Base-by-base conservation (phyloP, 2,329 filamentous ascomycete genomes). In the Cyphellophora attinorum region DNA sequence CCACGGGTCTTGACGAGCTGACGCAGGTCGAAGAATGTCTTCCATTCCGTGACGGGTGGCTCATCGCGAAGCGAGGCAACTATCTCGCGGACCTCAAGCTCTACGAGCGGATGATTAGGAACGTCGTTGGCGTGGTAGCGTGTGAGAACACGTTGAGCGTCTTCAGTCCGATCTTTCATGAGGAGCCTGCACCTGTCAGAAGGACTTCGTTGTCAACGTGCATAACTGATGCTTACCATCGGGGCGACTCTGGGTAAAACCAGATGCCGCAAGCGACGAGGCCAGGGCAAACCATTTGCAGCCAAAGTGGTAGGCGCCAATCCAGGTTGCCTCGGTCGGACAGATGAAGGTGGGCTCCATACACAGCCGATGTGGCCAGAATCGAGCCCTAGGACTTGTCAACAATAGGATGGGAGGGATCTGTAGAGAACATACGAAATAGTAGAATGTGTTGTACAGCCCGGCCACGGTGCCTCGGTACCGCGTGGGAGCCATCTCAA, bases 271-370 rank as follows among this genome's bases (percentile, higher is more conserved):
- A 29, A 23, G 68, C 58, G 21, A 75, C 67, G 6, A 76, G 47
- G 2, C 52, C 50, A 23, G 56, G 57, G 13, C 63, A 57, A 2
- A 60, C 58, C 15, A 62, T 53, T 44, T 74, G 70, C 1, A 71
- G 53, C 43, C 72, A 58, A 3, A 74, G 65, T 1, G 76, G 75
- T n/a, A 74, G 64, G 15, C 70, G 59, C 76, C 76, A 81, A 1
- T 71, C 23, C 13, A 35, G 33, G 25, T 14, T 19, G 16, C 65
- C 60, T 2, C n/a, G 21, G n/a, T 25, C 8, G n/a, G 31, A 18
- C 11, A 33, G 49, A 25, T 35, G 27, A 5, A 36, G 28, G 11
- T 36, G 30, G 5, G 37, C 34, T 11, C 27, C 37, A 16, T 39
- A 39, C 8, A 36, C 37, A 28, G 21, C 19, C 6, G 18, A 35